Percentiles rank a stretch among this genome's conserved stretches.
These are phyloP conservation scores for Jackrogersella multiformis DNA, from an alignment of 495 filamentous ascomycete genomes.

Conservation along the genomic window DNA sequence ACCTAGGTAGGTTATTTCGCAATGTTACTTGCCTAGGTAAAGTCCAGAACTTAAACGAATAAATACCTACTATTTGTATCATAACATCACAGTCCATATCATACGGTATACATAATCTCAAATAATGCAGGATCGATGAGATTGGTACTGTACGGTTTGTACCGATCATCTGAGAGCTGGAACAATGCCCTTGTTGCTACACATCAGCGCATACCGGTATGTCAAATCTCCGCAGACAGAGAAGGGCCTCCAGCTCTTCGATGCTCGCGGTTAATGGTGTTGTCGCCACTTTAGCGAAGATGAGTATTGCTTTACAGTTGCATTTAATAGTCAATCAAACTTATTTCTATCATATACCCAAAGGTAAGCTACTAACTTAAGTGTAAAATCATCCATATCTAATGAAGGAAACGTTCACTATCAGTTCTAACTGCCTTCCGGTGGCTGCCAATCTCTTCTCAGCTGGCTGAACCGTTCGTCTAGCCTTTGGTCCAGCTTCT, in stretches of 20 bases:
- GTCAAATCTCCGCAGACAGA: too few relatives aligned
- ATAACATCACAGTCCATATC: neutral
- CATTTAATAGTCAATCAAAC: too few relatives aligned
- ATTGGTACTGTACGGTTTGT: neutral
- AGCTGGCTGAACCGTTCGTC: neutral
- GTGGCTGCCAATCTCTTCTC: neutral
- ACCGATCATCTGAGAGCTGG: constrained; percentile 3
- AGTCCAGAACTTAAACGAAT: neutral
- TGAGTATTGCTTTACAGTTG: too few relatives aligned
- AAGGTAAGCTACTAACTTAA: too few relatives aligned
- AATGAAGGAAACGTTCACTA: neutral
- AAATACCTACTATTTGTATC: neutral
- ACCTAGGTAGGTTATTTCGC: neutral
- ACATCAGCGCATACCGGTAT: too few relatives aligned
- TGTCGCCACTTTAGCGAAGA: too few relatives aligned
- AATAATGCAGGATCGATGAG: too few relatives aligned
- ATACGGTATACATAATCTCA: constrained; percentile 7
- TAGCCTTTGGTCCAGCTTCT: neutral
- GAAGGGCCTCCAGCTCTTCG: neutral
- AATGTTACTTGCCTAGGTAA: constrained; percentile 1
- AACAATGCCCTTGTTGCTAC: neutral
- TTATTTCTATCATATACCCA: too few relatives aligned
- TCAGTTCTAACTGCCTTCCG: neutral
- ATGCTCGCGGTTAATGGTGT: neutral
- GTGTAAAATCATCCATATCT: too few relatives aligned